Conservation (phyloP, 495 filamentous ascomycete species). For the Hamigera avellanea region DNA sequence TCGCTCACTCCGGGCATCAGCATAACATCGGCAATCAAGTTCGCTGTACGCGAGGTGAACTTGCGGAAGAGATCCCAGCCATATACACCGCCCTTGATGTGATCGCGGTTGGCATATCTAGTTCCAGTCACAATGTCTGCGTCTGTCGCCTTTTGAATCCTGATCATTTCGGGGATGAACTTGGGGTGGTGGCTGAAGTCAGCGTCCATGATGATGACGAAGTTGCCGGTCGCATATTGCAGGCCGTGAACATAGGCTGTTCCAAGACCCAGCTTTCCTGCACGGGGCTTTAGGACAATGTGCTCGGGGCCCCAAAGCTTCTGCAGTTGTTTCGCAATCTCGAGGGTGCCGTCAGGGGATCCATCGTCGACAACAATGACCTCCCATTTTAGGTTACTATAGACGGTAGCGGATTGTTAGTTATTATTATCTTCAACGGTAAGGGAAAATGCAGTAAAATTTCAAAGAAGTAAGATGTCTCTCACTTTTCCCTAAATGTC, state of each 20-base stretch:
- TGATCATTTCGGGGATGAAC: conserved; percentile 85
- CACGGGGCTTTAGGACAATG: conserved; percentile 73
- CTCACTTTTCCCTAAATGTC: conserved; percentile 69
- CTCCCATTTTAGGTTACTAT: conserved; percentile 91
- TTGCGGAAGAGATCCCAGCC: conserved; percentile 98
- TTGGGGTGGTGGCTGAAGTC: conserved; percentile 98
- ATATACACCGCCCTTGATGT: conserved; percentile 73
- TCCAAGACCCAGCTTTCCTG: conserved; percentile 90
- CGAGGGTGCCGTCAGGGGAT: conserved; percentile 90
- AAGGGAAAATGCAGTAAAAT: neutral
- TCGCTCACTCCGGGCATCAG: conserved; percentile 93
- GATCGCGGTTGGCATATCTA: conserved; percentile 60
- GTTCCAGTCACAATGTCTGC: conserved; percentile 97
- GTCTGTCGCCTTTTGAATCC: conserved; percentile 51
- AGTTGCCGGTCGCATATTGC: conserved; percentile 78
- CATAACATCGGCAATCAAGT: conserved; percentile 91
- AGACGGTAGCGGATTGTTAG: neutral
- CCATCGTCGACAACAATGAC: conserved; percentile 95
- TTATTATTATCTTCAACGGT: neutral
- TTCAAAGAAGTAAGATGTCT: neutral
- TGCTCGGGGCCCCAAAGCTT: conserved; percentile 62
- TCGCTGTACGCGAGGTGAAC: conserved; percentile 78
- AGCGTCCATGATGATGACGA: conserved; percentile 98
- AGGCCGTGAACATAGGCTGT: conserved; percentile 96
- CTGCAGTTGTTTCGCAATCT: conserved; percentile 79